Conservation (phyloP, 495 filamentous ascomycete genomes). For the Penicillium soppii region DNA sequence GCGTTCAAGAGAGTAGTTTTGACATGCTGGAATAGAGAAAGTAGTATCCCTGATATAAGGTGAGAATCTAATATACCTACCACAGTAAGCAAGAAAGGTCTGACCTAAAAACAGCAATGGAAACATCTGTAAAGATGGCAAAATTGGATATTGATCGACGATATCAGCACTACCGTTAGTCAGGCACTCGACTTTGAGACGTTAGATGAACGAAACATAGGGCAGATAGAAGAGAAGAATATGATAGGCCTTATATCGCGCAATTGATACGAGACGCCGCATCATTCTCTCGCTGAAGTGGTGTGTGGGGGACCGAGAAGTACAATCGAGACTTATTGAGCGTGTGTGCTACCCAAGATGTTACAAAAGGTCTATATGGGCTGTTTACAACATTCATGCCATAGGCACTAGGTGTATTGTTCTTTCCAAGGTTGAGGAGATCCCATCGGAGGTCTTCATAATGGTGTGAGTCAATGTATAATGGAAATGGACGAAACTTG, state of each 20-base stretch:
- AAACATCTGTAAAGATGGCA: neutral
- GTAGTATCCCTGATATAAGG: neutral
- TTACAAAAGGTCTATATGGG: neutral
- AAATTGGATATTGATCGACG: neutral
- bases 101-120: conserved; percentile 4
- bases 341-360: neutral
- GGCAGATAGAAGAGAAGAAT: neutral
- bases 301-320: neutral
- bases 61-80: neutral
- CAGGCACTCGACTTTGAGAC: neutral
- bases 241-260: conserved; percentile 6
- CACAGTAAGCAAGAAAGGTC: neutral
- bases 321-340: neutral
- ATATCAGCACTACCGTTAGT: neutral
- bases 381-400: neutral
- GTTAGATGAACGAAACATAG: neutral
- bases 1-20: conserved; percentile 12
- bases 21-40: neutral
- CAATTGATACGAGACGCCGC: neutral
- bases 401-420: too few relatives aligned
- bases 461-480: too few relatives aligned
- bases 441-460: too few relatives aligned
- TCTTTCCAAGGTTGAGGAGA: too few relatives aligned
- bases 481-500: too few relatives aligned
- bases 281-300: neutral